phyloP scores from a whole-genome alignment of 176 grass and related monocot genomes.

The Neostapfia colusana region DNA sequence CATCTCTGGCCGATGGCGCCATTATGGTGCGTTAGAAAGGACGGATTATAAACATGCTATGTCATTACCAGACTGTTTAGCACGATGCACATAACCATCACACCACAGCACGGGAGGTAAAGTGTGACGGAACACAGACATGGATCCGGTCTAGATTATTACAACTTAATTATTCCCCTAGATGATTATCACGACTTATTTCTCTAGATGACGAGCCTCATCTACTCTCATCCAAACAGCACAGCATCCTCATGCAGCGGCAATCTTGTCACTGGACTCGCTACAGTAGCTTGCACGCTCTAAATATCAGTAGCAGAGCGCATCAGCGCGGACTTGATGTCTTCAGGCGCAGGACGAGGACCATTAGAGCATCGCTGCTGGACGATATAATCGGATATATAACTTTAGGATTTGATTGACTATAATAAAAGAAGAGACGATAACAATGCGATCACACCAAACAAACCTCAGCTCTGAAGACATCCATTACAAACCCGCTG shows the following conservation, averaged over 20 bases:
- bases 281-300: too few species aligned
- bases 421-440: not conserved
- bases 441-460: not conserved
- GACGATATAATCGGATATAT: slow-evolving; percentile 21
- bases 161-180: slow-evolving; percentile 26
- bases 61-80: slow-evolving; percentile 39
- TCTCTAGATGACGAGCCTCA: slow-evolving; percentile 50
- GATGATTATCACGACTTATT: slow-evolving; percentile 31
- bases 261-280: too few species aligned
- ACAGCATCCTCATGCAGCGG: too few species aligned
- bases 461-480: slow-evolving; percentile 77
- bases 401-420: slow-evolving; percentile 8
- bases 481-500: slow-evolving; percentile 68
- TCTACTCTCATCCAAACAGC: slow-evolving; percentile 18
- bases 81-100: slow-evolving; percentile 13
- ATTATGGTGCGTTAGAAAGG: not conserved
- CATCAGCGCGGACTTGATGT: slow-evolving; percentile 80
- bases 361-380: slow-evolving; percentile 74
- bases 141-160: slow-evolving; percentile 20
- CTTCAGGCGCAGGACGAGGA: slow-evolving; percentile 58
- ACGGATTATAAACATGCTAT: not conserved
- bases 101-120: slow-evolving; percentile 11
- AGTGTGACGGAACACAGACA: not conserved
- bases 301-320: slow-evolving; percentile 56
- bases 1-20: not conserved